Evolutionary conservation across 2,329 filamentous ascomycete species (phyloP).

Genomic region (Sclerotinia sclerotiorum): DNA sequence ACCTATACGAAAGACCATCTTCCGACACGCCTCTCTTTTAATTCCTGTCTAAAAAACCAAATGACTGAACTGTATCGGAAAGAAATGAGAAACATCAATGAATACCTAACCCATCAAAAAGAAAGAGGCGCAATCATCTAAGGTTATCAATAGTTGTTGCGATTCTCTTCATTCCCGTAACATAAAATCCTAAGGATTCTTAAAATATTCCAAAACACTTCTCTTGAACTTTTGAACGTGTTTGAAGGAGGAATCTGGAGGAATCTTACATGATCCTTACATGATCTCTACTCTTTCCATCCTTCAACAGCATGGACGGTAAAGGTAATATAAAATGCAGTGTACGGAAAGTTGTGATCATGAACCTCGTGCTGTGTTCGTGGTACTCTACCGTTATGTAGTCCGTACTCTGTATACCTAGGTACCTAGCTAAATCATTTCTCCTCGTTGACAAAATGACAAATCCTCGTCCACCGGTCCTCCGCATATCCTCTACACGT

Average conservation of each 20-base stretch:
- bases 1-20: slow-evolving; percentile 1
- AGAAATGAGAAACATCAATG: not conserved
- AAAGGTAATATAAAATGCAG: slow-evolving; percentile 1
- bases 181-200: slow-evolving; percentile 10
- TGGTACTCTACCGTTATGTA: not conserved
- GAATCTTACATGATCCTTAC: not conserved
- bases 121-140: slow-evolving; percentile 13
- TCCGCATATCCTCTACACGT: not conserved
- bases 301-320: not conserved
- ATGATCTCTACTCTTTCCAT: not conserved
- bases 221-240: not conserved
- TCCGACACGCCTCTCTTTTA: slow-evolving; percentile 6
- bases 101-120: not conserved
- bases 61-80: not conserved
- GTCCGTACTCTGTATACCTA: not conserved
- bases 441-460: not conserved
- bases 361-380: slow-evolving; percentile 11
- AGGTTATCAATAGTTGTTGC: not conserved
- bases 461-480: too few species aligned
- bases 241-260: not conserved
- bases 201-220: not conserved
- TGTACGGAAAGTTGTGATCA: not conserved
- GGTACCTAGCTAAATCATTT: not conserved
- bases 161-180: not conserved
- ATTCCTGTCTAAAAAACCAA: not conserved